Evolutionary conservation across 2,329 filamentous ascomycete species (phyloP), one percentile per base, ranked within the genome.

Genomic region (Leptographium procerum): DNA sequence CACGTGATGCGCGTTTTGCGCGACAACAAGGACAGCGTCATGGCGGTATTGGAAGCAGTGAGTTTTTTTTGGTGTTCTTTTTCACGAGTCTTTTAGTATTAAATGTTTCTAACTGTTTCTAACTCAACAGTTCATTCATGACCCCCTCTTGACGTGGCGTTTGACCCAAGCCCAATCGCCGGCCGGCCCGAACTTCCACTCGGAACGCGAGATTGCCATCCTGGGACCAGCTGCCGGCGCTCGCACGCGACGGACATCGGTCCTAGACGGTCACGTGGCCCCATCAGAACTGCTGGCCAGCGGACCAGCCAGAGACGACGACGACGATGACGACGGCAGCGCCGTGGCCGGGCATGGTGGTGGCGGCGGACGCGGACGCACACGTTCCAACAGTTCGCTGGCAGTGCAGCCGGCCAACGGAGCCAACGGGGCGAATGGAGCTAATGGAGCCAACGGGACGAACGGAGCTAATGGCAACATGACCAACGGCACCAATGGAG

Each of bases 121-220:
- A 22, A 4, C 52, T 13, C 9, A n/a, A n/a, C 68, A 94, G 89
- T 99, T 99, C 75, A 96, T 99, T 64, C 95, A 99, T 70, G 94
- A 99, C 71, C 94, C 95, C n/a, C 82, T 99, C 48, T 87, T 99
- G 57, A 99, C 91, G 54, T 99, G 94, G 94, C 87, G 94, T 65
- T 82, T 99, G 43, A 86, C 83, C 34, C 84, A 79, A 57, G 78
- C 80, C 11, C 76, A 79, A 11, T 85, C 81, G 33, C 84, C 85
- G 1, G 71, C 81, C 14, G 85, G 85, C 0, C 85, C 85, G 51
- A 85, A 85, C 68, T 88, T 88, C 77, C 73, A 75, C 55, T 81
- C 81, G 2, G 82, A 85, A 61, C 77, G 80, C 31, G 82, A 85
- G 57, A 69, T 75, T 19, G 77, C 79, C 22, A 67, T 85, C 28